A percentile compares a stretch with the other conserved stretches of the same genome.
Evolutionary conservation across 169 alveolate genomes (phyloP).

Genomic region (Hepatocystis sp.): DNA sequence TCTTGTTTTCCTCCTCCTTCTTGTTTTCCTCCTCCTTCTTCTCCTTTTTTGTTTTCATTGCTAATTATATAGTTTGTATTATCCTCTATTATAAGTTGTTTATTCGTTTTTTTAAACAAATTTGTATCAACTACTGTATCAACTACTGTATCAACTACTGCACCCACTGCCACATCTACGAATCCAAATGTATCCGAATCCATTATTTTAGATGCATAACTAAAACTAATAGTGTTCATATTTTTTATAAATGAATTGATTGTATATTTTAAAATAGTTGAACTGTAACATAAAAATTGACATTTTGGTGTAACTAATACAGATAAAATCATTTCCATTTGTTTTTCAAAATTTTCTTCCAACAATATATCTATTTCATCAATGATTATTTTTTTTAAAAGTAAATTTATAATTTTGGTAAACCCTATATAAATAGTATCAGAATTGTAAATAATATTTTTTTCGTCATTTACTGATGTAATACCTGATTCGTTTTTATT

Average conservation of each 20-base stretch:
- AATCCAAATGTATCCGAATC: not conserved
- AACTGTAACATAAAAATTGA: constrained; percentile 38
- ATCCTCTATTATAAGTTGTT: no score
- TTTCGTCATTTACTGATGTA: not conserved
- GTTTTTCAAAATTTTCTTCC: constrained; percentile 37
- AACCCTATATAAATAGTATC: no score
- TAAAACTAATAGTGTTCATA: not conserved
- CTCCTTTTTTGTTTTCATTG: no score
- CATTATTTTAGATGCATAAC: not conserved
- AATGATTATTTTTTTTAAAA: constrained; percentile 11
- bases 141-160: no score
- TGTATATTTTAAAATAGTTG: constrained; percentile 11
- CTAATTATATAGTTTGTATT: no score
- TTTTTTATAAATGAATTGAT: constrained; percentile 2
- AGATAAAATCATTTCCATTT: constrained; percentile 15
- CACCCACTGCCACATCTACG: not conserved
- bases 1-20: no score
- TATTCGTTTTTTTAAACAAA: no score
- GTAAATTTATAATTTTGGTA: constrained; percentile 3
- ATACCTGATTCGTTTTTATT: no score
- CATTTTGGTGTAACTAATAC: constrained; percentile 9
- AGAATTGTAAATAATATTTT: not conserved
- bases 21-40: no score
- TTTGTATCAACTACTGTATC: no score
- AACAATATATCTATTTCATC: constrained; percentile 57